Base-by-base conservation (phyloP, 2,329 filamentous ascomycete species). In the Phoma sp. region DNA sequence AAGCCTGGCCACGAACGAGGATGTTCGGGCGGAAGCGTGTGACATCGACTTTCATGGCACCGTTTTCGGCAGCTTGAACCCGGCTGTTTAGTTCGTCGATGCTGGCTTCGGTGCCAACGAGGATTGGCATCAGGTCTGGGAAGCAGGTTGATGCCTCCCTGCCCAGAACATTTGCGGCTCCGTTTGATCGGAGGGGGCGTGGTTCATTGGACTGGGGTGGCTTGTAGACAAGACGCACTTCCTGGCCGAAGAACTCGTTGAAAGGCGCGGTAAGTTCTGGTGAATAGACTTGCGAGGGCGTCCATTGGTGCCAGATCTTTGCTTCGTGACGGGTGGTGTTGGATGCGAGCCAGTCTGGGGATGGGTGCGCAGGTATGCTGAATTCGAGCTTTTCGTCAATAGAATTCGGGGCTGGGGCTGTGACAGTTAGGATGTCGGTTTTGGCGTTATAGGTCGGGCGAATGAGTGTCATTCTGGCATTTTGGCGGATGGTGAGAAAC, bases 401-500 rank as follows among this genome's bases (percentile, higher is more conserved):
- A 32, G 50, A 74, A 66, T 46, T 32, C 1, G 75, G 76, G 7
- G 73, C 68, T 15, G 75, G 74, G 3, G 83, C 79, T 11, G 77
- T 78, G 53, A 87, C 77, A 30, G 78, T 72, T 17, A 87, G 77
- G 17, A 76, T 74, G 43, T 79, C 75, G 4, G 73, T 74, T 43
- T 79, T 72, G 3, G 71, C 61, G 55, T 78, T 74, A 51, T 86
- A 75, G 2, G 74, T 72, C 1, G 84, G 85, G 28, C 82, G 79
- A 66, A 88, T 86, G 11, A 87, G 77, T 0, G 86, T 88, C 84
- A 89, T 87, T 32, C 79, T 75, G 4, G 84, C 78, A 54, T 84
- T 81, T 50, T 83, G 76, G 12, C 86, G 83, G 64, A 88, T 88
- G 2, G 86, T 88, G 46, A 87, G 69, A 67, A 88, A 88, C 50